A percentile compares a stretch with the other conserved stretches of the same genome.
Conservation (phyloP, 2,329 filamentous ascomycete genomes). For the Westerdykella ornata region DNA sequence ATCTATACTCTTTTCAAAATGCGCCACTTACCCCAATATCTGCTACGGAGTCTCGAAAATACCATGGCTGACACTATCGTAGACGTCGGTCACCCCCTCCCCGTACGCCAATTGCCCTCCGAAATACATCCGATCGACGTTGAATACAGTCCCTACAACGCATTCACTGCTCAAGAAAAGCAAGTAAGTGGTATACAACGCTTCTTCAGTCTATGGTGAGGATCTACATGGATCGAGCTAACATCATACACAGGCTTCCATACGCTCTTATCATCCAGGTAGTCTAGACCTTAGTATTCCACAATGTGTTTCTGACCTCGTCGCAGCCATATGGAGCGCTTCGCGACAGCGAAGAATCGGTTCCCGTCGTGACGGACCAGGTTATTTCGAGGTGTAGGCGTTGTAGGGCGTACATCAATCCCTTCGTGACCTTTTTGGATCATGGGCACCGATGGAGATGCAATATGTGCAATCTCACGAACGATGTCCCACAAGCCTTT, state of each 20-base stretch:
- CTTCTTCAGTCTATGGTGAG: too few species aligned
- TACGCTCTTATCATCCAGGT: slow-evolving; percentile 76
- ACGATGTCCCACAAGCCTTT: slow-evolving; percentile 97
- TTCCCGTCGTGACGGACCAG: slow-evolving; percentile 92
- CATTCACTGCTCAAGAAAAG: slow-evolving; percentile 94
- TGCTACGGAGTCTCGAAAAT: neutral
- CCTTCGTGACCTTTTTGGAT: slow-evolving; percentile 92
- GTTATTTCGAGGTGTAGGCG: slow-evolving; percentile 94
- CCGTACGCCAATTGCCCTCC: slow-evolving; percentile 84
- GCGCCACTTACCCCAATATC: neutral
- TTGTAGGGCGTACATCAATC: slow-evolving; percentile 96
- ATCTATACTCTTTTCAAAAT: too few species aligned
- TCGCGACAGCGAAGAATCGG: slow-evolving; percentile 83
- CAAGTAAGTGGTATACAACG: slow-evolving; percentile 32
- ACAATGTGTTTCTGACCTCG: neutral
- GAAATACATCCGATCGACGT: slow-evolving; percentile 89
- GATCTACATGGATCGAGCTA: neutral
- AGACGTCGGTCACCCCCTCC: slow-evolving; percentile 89
- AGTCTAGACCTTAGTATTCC: neutral
- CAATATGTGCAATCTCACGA: slow-evolving; percentile 99
- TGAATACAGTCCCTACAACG: slow-evolving; percentile 90
- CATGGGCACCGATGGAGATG: slow-evolving; percentile 93
- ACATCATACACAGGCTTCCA: slow-evolving; percentile 54
- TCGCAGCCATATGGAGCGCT: slow-evolving; percentile 85
- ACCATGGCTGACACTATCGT: slow-evolving; percentile 35